phyloP scores from a whole-genome alignment of 306 rosid genomes.

The Erythrophleum fordii region DNA sequence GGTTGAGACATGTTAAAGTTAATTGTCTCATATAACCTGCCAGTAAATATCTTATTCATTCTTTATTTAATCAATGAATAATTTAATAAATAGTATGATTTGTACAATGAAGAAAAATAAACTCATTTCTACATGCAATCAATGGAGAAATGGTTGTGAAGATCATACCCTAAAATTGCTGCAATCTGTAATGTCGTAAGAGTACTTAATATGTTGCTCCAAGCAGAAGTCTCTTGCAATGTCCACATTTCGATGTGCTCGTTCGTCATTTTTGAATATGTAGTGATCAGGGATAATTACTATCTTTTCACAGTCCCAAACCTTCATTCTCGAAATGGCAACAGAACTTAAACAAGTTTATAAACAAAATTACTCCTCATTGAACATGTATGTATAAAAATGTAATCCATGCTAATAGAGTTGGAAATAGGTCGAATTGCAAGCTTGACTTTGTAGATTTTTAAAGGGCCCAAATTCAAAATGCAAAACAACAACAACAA shows the following conservation, averaged over 20 bases:
- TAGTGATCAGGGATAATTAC: slow-evolving; percentile 90
- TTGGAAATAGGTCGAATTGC: neutral
- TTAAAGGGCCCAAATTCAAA: too few relatives aligned
- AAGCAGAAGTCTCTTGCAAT: slow-evolving; percentile 74
- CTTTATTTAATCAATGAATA: neutral
- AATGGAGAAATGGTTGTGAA: neutral
- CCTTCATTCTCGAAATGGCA: slow-evolving; percentile 48
- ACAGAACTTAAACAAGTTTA: neutral
- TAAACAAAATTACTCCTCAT: neutral
- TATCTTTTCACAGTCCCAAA: slow-evolving; percentile 87
- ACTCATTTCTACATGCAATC: neutral
- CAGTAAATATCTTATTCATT: neutral
- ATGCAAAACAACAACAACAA: too few relatives aligned
- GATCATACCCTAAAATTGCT: slow-evolving; percentile 67
- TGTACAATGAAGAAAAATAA: neutral
- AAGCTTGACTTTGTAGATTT: too few relatives aligned
- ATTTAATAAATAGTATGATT: neutral
- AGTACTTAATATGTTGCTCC: slow-evolving; percentile 81
- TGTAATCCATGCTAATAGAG: neutral
- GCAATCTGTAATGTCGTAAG: slow-evolving; percentile 85
- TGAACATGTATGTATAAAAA: neutral
- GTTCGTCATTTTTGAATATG: slow-evolving; percentile 82
- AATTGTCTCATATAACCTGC: neutral
- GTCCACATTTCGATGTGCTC: slow-evolving; percentile 89
- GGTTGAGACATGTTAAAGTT: neutral